Evolutionary conservation across 495 filamentous ascomycete species (phyloP).

Genomic region (Astrothelium macrocarpum): DNA sequence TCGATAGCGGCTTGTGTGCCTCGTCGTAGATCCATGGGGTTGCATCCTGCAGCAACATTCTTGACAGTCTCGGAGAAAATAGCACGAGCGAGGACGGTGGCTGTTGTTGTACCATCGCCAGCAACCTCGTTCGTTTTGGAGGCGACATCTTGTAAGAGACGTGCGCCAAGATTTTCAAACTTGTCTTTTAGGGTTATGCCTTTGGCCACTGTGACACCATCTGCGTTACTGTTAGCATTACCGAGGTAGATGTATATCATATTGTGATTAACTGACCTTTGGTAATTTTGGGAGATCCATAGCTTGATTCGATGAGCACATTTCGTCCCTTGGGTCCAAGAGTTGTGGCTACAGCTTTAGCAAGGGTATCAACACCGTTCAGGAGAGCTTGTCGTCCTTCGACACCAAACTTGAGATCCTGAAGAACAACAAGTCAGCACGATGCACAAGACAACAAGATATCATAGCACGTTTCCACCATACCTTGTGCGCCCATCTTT

Average conservation of each 20-base stretch:
- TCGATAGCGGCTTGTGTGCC: slow-evolving; percentile 96
- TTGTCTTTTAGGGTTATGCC: slow-evolving; percentile 94
- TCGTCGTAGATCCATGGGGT: slow-evolving; percentile 96
- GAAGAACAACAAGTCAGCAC: slow-evolving; percentile 8
- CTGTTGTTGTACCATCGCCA: slow-evolving; percentile 96
- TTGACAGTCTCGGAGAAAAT: slow-evolving; percentile 99
- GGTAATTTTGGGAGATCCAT: slow-evolving; percentile 97
- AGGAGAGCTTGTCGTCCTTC: slow-evolving; percentile 84
- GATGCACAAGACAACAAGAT: slow-evolving; percentile 7
- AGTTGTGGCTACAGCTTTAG: slow-evolving; percentile 92
- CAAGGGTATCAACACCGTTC: slow-evolving; percentile 90
- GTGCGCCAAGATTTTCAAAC: slow-evolving; percentile 97
- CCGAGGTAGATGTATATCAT: neutral
- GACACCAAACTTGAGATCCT: slow-evolving; percentile 98
- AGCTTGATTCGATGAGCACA: slow-evolving; percentile 94
- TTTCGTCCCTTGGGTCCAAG: slow-evolving; percentile 96
- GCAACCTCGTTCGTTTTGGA: slow-evolving; percentile 99
- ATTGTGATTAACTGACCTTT: slow-evolving; percentile 66
- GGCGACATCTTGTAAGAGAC: slow-evolving; percentile 92
- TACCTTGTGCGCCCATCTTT: slow-evolving; percentile 93
- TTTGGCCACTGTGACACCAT: slow-evolving; percentile 90
- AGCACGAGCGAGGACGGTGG: slow-evolving; percentile 90
- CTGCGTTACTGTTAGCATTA: slow-evolving; percentile 34
- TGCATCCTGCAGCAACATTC: slow-evolving; percentile 98
- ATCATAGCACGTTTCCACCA: slow-evolving; percentile 25